Evolutionary conservation across 116 monocot species (phyloP).

Genomic region (Dioscorea cayenensis): DNA sequence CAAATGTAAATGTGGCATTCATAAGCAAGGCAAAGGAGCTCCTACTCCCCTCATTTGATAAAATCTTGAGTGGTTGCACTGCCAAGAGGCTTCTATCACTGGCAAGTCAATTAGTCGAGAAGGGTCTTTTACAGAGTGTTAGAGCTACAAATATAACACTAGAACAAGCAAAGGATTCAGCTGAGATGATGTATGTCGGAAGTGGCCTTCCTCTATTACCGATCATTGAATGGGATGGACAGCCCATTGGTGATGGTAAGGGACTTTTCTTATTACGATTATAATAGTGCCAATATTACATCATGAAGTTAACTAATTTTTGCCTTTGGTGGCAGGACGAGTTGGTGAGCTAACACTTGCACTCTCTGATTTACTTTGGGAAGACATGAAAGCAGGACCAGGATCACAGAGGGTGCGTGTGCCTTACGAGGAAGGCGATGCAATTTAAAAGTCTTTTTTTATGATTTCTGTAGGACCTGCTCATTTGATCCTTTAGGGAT

Average conservation of each 20-base stretch:
- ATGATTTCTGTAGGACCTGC: neutral
- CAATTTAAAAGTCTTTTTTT: neutral
- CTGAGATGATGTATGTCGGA: slow-evolving; percentile 80
- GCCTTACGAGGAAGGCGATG: slow-evolving; percentile 12
- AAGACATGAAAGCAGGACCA: slow-evolving; percentile 54
- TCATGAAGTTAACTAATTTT: neutral
- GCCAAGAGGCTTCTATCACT: slow-evolving; percentile 50
- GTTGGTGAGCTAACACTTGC: slow-evolving; percentile 59
- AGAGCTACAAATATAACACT: slow-evolving; percentile 32
- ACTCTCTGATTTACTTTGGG: slow-evolving; percentile 71
- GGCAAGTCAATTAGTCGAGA: slow-evolving; percentile 42
- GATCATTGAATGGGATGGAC: slow-evolving; percentile 68
- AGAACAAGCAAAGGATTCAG: slow-evolving; percentile 47
- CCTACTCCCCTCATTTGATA: slow-evolving; percentile 55
- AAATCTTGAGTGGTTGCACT: slow-evolving; percentile 70
- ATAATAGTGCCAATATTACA: neutral
- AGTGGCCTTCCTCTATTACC: slow-evolving; percentile 62
- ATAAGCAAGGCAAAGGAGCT: slow-evolving; percentile 48
- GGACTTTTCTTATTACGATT: neutral
- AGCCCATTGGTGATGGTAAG: slow-evolving; percentile 74
- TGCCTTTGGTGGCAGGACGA: slow-evolving; percentile 31
- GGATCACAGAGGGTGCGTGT: slow-evolving; percentile 36
- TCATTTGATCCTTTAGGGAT: neutral
- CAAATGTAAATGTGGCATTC: slow-evolving; percentile 77
- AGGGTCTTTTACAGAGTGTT: slow-evolving; percentile 34